phyloP scores from a whole-genome alignment of 2,329 filamentous ascomycete species.

The Penicillium sp. region DNA sequence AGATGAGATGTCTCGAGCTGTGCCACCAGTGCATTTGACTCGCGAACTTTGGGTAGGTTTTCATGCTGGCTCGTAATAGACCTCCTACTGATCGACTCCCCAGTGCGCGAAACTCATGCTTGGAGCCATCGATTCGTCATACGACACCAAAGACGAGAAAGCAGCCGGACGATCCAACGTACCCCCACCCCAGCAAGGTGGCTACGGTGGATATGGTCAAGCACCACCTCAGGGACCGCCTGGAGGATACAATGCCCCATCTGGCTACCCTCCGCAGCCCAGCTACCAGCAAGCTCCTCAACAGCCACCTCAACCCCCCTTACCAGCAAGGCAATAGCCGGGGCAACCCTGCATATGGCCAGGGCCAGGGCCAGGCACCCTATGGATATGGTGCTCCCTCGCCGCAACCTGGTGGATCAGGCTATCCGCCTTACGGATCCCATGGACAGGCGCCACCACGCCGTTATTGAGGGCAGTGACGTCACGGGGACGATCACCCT shows the following conservation, averaged over 20 bases:
- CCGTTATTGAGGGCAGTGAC: slow-evolving; percentile 23
- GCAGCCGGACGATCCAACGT: slow-evolving; percentile 35
- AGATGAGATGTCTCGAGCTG: slow-evolving; percentile 62
- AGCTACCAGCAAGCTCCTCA: slow-evolving; percentile 10
- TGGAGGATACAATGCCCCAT: slow-evolving; percentile 16
- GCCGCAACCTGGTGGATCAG: slow-evolving; percentile 16
- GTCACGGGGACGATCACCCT: slow-evolving; percentile 1
- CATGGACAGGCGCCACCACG: slow-evolving; percentile 23
- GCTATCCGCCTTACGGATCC: slow-evolving; percentile 20
- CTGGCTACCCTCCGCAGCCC: slow-evolving; percentile 16
- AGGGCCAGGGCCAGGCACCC: slow-evolving; percentile 17
- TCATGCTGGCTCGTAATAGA: background rate
- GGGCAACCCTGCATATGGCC: slow-evolving; percentile 21
- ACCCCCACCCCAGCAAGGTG: slow-evolving; percentile 34
- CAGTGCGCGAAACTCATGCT: slow-evolving; percentile 64
- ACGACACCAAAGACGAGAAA: slow-evolving; percentile 65
- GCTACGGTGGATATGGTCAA: slow-evolving; percentile 35
- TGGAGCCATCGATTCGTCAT: slow-evolving; percentile 64
- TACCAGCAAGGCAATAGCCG: slow-evolving; percentile 12
- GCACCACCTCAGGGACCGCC: slow-evolving; percentile 20
- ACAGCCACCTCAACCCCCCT: slow-evolving; percentile 12
- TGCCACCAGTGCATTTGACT: slow-evolving; percentile 61
- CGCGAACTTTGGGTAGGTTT: slow-evolving; percentile 59
- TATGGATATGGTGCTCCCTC: slow-evolving; percentile 24
- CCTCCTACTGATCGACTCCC: slow-evolving; percentile 12